Percentiles rank a stretch among this genome's conserved stretches.
These are phyloP conservation scores for Vitis hybrid DNA, from an alignment of 177 flowering plant species.

Conservation along the genomic window DNA sequence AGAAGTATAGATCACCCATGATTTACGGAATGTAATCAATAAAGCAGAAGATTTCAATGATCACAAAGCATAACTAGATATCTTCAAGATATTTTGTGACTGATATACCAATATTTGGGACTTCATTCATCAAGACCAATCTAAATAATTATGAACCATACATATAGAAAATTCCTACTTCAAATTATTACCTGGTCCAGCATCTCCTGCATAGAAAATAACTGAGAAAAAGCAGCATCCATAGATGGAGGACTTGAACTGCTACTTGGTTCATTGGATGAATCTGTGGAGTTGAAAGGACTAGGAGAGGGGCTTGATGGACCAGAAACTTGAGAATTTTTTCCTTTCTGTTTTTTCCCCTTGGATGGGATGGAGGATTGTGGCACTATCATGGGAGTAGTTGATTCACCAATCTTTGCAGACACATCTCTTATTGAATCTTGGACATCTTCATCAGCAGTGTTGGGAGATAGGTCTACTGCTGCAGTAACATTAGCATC, in stretches of 20 bases:
- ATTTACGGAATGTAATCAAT: too few species aligned
- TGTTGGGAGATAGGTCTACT: conserved; percentile 28
- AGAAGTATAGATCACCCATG: too few species aligned
- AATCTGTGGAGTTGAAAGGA: conserved; percentile 58
- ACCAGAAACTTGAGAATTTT: conserved; percentile 50
- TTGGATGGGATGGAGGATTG: conserved; percentile 38
- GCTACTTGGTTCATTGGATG: conserved; percentile 50
- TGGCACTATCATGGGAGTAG: conserved; percentile 24
- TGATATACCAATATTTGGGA: too few species aligned
- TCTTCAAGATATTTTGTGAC: too few species aligned
- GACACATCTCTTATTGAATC: conserved; percentile 36
- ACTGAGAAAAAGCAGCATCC: conserved; percentile 52
- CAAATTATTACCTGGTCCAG: conserved; percentile 58
- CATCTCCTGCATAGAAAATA: conserved; percentile 50
- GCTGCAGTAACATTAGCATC: conserved; percentile 30
- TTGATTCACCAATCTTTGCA: conserved; percentile 36
- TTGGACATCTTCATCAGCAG: conserved; percentile 36
- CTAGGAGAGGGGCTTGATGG: conserved; percentile 56
- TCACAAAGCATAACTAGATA: too few species aligned
- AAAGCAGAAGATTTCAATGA: too few species aligned
- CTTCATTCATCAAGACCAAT: too few species aligned
- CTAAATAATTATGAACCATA: too few species aligned
- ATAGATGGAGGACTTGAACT: conserved; percentile 33
- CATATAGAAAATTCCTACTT: neutral
- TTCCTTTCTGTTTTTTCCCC: conserved; percentile 65